Percentiles rank a stretch among this genome's conserved stretches.
Conservation (phyloP, 495 filamentous ascomycete genomes). For the Podospora appendiculata region DNA sequence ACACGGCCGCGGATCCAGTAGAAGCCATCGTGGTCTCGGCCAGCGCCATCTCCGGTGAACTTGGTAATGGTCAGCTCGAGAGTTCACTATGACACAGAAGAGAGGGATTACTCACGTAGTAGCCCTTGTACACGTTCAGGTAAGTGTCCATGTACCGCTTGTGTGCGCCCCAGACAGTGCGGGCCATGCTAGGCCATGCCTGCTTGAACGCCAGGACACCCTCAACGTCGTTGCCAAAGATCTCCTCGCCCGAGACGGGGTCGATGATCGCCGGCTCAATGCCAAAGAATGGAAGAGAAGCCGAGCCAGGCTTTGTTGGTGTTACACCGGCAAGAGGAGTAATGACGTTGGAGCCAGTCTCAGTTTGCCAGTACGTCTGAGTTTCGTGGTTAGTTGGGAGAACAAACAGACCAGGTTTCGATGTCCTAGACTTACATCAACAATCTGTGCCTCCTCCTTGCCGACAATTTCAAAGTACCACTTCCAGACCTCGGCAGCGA, state of each 20-base stretch:
- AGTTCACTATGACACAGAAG: neutral
- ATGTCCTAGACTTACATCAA: constrained; percentile 63
- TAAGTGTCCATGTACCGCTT: constrained; percentile 99
- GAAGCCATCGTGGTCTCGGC: constrained; percentile 95
- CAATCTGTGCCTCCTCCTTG: constrained; percentile 86
- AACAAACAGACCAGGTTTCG: neutral
- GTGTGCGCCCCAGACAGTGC: constrained; percentile 96
- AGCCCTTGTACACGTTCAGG: constrained; percentile 94
- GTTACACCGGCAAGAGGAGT: constrained; percentile 69
- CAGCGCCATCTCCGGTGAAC: constrained; percentile 98
- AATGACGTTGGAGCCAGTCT: constrained; percentile 93
- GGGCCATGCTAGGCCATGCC: constrained; percentile 97
- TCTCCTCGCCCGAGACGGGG: constrained; percentile 88
- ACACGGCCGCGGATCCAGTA: constrained; percentile 99
- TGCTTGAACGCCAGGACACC: constrained; percentile 98
- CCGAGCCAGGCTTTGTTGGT: constrained; percentile 70
- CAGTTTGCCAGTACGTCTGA: constrained; percentile 99
- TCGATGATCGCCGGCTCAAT: constrained; percentile 98
- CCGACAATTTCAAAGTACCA: constrained; percentile 98
- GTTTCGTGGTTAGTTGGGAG: constrained; percentile 3
- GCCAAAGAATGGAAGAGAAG: constrained; percentile 88
- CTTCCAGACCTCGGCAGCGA: constrained; percentile 98
- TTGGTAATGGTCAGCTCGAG: constrained; percentile 36
- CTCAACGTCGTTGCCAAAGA: constrained; percentile 94
- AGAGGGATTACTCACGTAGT: constrained; percentile 70